Evolutionary conservation across 805 yeast species (phyloP), one percentile per base, ranked within the genome.

Genomic region (Candida schatavii): DNA sequence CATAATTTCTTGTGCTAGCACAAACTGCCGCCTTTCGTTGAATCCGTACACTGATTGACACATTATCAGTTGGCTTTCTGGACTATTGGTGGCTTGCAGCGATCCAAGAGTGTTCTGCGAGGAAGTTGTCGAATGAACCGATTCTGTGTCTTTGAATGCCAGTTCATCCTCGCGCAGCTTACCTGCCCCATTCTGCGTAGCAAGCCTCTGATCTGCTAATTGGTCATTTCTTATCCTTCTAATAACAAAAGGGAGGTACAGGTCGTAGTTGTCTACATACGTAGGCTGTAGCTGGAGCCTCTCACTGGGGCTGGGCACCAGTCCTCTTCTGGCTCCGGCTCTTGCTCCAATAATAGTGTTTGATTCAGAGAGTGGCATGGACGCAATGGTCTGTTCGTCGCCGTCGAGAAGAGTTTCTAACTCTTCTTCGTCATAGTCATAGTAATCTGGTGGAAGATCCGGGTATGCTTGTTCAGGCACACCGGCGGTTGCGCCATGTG

Each of bases 191-290:
- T 15, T 10, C 22, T 32, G 36, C 22, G 38, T 10, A 5, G 20
- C 13, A 7, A 4, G 32, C 3, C 34, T 41, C 19, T 41, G 51
- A 21, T 36, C 45, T 23, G 35, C 30, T n/a, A 43, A 33, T 3
- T 53, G 41, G 10, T 49, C 50, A 15, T 56, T 27, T 21, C 72
- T 52, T 35, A 53, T 36, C 27, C 61, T 56, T 27, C 72, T 49
- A n/a, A 66, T 38, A 15, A 68, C 47, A 49, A 46, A 70, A 4
- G 75, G 75, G 5, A 66, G 47, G 46, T 68, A 70, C 25, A 54
- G 47, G 11, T 63, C 61, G 46, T 59, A 70, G 43, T 70, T 70
- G n/a, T 61, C 71, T 21, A 50, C 52, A 47, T 53, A 70, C 2
- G 64, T 53, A 0, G 52, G 59, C 50, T 68, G 75, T n/a, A 68